Percentiles rank a stretch among this genome's conserved stretches.
Evolutionary conservation across 2,329 filamentous ascomycete genomes (phyloP).

Genomic region (Pezicula carpinea): DNA sequence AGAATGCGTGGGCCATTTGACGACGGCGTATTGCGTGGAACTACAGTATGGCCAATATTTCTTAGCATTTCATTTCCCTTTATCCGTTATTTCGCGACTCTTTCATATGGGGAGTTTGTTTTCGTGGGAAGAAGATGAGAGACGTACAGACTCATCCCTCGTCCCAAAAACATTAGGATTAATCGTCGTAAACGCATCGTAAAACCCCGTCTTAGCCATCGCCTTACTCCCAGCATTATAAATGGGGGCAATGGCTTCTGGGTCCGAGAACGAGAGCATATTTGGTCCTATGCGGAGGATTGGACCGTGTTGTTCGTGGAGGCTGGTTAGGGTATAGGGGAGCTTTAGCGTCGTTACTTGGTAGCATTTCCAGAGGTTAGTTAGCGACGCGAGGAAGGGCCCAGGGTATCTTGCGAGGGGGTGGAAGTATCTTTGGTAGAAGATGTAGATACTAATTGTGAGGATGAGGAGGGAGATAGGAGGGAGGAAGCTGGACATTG

Average conservation of each 20-base stretch:
- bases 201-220: slow-evolving; percentile 32
- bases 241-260: slow-evolving; percentile 24
- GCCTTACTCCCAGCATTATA: slow-evolving; percentile 24
- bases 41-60: slow-evolving; percentile 2
- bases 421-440: slow-evolving; percentile 1
- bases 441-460: too few relatives aligned
- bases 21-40: slow-evolving; percentile 21
- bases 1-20: slow-evolving; percentile 30
- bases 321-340: slow-evolving; percentile 22
- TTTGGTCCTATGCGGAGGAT: slow-evolving; percentile 18
- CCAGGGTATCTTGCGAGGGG: not conserved
- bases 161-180: slow-evolving; percentile 32
- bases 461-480: too few relatives aligned
- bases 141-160: slow-evolving; percentile 23
- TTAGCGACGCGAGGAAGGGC: not conserved
- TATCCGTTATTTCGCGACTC: not conserved
- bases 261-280: slow-evolving; percentile 27
- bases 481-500: too few relatives aligned
- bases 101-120: not conserved
- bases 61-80: too few relatives aligned
- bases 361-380: slow-evolving; percentile 1
- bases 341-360: not conserved
- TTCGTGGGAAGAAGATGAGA: too few relatives aligned
- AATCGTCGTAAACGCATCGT: slow-evolving; percentile 28
- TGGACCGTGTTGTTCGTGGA: slow-evolving; percentile 29